Conservation (phyloP, 768 basidiomycete species). For the Tephrocybe sp. region DNA sequence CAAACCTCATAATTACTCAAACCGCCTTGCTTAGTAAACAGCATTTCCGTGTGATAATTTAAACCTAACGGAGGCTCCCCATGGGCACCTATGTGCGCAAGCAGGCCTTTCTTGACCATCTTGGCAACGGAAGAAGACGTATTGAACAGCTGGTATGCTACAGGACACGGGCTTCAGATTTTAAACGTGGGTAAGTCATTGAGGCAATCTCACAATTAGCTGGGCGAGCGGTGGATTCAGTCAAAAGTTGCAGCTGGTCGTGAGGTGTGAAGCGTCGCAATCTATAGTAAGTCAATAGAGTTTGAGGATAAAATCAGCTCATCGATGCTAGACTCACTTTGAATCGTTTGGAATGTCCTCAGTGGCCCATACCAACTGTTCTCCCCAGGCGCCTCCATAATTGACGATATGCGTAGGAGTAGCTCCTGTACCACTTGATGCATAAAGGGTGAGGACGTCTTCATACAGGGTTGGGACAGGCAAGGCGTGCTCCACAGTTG, state of each 20-base stretch:
- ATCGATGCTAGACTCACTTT: conserved; percentile 43
- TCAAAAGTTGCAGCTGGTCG: conserved; percentile 57
- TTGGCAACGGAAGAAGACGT: conserved; percentile 66
- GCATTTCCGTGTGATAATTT: conserved; percentile 80
- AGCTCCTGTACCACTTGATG: conserved; percentile 65
- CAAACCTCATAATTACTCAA: conserved; percentile 68
- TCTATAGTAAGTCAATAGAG: conserved; percentile 30
- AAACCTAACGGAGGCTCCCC: conserved; percentile 71
- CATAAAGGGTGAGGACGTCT: conserved; percentile 62
- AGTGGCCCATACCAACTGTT: conserved; percentile 67
- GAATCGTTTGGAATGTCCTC: conserved; percentile 66
- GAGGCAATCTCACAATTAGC: conserved; percentile 44
- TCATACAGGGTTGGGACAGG: conserved; percentile 68
- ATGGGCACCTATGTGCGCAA: conserved; percentile 71
- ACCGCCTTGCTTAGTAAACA: conserved; percentile 61
- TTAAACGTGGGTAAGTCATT: background rate
- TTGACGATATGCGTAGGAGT: conserved; percentile 79
- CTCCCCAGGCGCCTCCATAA: conserved; percentile 72
- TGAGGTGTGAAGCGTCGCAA: conserved; percentile 65
- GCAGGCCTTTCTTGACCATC: conserved; percentile 64
- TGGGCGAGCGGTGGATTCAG: conserved; percentile 64
- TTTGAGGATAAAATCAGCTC: conserved; percentile 7
- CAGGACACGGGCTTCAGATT: background rate
- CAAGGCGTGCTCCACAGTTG: conserved; percentile 70
- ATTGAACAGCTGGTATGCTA: conserved; percentile 68